Evolutionary conservation across 345 rosid genomes (phyloP).

Genomic region (Ceriops tagal): DNA sequence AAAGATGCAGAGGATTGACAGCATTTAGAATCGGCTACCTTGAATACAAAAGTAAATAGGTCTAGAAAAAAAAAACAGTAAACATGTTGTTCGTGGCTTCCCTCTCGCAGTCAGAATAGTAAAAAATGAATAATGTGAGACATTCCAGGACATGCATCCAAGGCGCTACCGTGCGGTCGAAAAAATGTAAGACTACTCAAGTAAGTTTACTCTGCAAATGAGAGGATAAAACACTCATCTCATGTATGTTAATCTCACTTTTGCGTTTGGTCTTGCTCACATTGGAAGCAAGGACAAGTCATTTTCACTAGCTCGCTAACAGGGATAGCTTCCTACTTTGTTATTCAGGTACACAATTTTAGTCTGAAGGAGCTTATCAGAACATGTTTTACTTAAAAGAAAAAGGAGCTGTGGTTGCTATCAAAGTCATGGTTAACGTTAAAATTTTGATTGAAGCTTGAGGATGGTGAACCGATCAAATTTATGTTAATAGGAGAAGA

Average conservation of each 20-base stretch:
- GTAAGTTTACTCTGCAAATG: neutral
- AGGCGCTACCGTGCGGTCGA: too few species aligned
- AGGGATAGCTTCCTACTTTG: conserved; percentile 34
- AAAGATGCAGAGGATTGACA: too few species aligned
- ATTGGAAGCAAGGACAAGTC: conserved; percentile 30
- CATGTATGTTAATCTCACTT: conserved; percentile 1
- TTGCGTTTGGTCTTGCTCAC: conserved; percentile 20
- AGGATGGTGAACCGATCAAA: conserved; percentile 10
- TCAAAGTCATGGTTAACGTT: neutral
- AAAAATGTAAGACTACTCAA: neutral
- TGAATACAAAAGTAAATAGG: too few species aligned
- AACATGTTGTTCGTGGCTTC: too few species aligned
- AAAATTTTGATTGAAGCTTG: neutral
- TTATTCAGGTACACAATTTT: neutral
- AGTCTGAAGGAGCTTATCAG: neutral
- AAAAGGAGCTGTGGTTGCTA: neutral
- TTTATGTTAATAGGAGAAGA: neutral
- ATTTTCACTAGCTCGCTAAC: conserved; percentile 24
- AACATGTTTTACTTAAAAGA: neutral
- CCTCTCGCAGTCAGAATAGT: too few species aligned
- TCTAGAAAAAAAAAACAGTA: too few species aligned
- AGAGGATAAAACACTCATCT: neutral
- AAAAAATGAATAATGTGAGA: too few species aligned
- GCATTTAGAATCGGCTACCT: too few species aligned
- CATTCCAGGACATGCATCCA: too few species aligned